Conservation (phyloP, 768 basidiomycete genomes). For the Rhodosporidiobolus sp. region DNA sequence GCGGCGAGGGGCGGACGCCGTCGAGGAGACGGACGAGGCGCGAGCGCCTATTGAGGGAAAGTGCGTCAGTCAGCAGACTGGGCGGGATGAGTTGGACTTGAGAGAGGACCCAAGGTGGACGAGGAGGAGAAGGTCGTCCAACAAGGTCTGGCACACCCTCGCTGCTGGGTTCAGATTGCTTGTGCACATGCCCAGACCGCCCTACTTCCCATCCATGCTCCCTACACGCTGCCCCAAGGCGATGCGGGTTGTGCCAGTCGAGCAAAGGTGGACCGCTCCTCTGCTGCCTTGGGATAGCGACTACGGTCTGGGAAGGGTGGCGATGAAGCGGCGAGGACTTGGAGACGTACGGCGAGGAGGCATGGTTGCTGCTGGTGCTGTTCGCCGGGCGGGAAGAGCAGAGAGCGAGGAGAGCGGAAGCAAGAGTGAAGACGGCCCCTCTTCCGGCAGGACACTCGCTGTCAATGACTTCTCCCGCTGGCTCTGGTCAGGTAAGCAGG, state of each 20-base stretch:
- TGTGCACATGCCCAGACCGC: too few relatives aligned
- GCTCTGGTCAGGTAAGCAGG: too few relatives aligned
- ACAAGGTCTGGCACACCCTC: too few relatives aligned
- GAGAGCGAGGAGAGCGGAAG: not conserved
- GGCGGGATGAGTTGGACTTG: not conserved
- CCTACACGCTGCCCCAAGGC: too few relatives aligned
- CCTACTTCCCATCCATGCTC: too few relatives aligned
- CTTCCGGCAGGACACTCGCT: too few relatives aligned
- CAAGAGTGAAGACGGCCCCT: not conserved
- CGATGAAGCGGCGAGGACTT: not conserved
- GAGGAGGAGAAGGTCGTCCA: too few relatives aligned
- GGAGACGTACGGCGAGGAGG: constrained; percentile 22
- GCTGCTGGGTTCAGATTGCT: too few relatives aligned
- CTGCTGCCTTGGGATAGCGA: not conserved
- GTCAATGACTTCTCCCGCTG: too few relatives aligned
- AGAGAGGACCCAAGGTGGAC: too few relatives aligned
- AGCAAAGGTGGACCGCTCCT: not conserved
- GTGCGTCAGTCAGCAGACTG: not conserved
- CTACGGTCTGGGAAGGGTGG: not conserved
- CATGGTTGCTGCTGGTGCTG: not conserved
- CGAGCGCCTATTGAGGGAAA: constrained; percentile 13
- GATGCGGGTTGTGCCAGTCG: too few relatives aligned
- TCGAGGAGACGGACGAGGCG: constrained; percentile 14
- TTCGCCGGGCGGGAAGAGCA: not conserved
- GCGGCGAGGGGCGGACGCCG: constrained; percentile 12